Evolutionary conservation across 1,139 yeast species (phyloP).

Genomic region (Scheffersomyces stambukii): DNA sequence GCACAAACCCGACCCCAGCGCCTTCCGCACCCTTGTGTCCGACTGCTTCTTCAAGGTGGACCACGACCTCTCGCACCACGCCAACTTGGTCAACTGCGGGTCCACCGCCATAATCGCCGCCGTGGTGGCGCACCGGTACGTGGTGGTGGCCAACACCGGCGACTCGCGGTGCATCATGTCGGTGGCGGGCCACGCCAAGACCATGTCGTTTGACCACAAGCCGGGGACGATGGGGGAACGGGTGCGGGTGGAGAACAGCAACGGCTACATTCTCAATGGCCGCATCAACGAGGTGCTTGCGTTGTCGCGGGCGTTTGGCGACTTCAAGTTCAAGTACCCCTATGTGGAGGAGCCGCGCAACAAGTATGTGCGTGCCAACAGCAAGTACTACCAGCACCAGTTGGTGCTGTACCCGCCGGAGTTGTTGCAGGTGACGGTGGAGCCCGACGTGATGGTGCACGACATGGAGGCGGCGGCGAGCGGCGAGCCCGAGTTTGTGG

Average conservation of each 20-base stretch:
- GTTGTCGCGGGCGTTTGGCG: conserved; percentile 73
- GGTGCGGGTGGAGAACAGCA: conserved; percentile 67
- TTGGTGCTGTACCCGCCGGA: conserved; percentile 36
- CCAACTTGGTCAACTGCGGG: conserved; percentile 51
- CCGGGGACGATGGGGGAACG: conserved; percentile 75
- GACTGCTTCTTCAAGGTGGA: conserved; percentile 59
- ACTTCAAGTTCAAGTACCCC: conserved; percentile 59
- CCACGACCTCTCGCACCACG: conserved; percentile 42
- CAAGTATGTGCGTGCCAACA: conserved; percentile 21
- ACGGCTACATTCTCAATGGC: conserved; percentile 65
- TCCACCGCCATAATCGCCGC: conserved; percentile 62
- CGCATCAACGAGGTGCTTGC: conserved; percentile 74
- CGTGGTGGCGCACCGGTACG: conserved; percentile 47
- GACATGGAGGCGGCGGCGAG: conserved; percentile 28
- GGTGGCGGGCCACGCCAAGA: conserved; percentile 50
- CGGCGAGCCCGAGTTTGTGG: conserved; percentile 54
- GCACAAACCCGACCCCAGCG: no score
- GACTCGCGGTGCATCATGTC: conserved; percentile 69
- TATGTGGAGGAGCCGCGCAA: conserved; percentile 32
- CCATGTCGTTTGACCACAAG: conserved; percentile 70
- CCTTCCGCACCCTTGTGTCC: conserved; percentile 1
- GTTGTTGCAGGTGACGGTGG: conserved; percentile 56
- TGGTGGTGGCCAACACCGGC: conserved; percentile 66
- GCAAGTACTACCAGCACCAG: conserved; percentile 12
- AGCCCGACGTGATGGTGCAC: conserved; percentile 64